These are phyloP conservation scores for Pythium vanterpoolii DNA, from an alignment of 352 stramenopile species.

Conservation along the genomic window DNA sequence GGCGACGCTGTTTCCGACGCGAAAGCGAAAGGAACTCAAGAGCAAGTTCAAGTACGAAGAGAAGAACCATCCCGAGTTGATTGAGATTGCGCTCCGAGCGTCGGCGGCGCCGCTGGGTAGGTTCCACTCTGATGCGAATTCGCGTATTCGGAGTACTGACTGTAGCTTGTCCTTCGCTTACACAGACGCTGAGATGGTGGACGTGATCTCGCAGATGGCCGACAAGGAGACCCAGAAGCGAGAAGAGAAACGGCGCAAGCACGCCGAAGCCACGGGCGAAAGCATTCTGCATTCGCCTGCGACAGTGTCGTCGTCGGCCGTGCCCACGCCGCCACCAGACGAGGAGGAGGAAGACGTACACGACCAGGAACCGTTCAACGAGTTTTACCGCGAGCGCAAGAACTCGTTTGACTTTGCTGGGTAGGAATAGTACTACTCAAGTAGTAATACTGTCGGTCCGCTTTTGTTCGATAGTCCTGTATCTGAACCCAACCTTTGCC, in stretches of 20 bases:
- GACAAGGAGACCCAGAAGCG: conserved; percentile 69
- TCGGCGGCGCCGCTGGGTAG: conserved; percentile 58
- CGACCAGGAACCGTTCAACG: conserved; percentile 29
- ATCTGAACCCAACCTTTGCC: background rate
- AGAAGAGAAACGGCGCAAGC: conserved; percentile 32
- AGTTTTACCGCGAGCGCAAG: conserved; percentile 49
- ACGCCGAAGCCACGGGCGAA: conserved; percentile 18
- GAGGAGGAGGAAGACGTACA: conserved; percentile 4
- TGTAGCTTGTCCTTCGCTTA: background rate
- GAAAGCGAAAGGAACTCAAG: conserved; percentile 82
- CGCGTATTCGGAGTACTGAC: background rate
- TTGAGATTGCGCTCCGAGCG: conserved; percentile 77
- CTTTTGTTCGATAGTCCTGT: background rate
- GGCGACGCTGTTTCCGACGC: conserved; percentile 78
- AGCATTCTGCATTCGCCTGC: conserved; percentile 19
- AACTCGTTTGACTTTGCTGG: conserved; percentile 71
- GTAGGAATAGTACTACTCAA: conserved; percentile 19
- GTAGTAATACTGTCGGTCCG: background rate
- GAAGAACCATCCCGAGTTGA: conserved; percentile 66
- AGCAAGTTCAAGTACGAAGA: conserved; percentile 88
- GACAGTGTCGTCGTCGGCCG: conserved; percentile 23
- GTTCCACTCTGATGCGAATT: background rate
- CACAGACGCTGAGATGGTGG: conserved; percentile 73
- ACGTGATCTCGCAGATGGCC: conserved; percentile 74
- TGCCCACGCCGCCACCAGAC: conserved; percentile 18